A percentile compares a stretch with the other conserved stretches of the same genome.
These are phyloP conservation scores for Trametes punicea DNA, from an alignment of 768 basidiomycete genomes.

Conservation along the genomic window DNA sequence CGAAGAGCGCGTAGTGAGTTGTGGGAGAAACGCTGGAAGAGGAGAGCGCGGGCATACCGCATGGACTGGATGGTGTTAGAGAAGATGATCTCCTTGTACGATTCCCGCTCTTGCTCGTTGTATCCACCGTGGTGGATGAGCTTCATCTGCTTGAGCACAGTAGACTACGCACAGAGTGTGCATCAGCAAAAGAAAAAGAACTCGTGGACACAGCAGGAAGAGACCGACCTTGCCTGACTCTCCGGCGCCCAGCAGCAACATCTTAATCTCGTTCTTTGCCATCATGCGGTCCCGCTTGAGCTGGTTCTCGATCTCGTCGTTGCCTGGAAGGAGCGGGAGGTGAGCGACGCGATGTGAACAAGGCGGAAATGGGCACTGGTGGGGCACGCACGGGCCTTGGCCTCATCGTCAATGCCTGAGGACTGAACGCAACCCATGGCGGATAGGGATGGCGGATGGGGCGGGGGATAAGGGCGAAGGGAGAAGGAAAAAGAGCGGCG, in stretches of 20 bases:
- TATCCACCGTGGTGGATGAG: slow-evolving; percentile 92
- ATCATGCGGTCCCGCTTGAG: slow-evolving; percentile 84
- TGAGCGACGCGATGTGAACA: neutral
- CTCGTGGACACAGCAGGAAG: neutral
- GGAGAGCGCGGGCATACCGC: slow-evolving; percentile 54
- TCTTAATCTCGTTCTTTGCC: slow-evolving; percentile 94
- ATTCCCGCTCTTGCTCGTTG: slow-evolving; percentile 83
- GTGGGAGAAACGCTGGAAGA: slow-evolving; percentile 3
- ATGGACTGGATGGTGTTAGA: slow-evolving; percentile 94
- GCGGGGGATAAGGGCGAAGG: neutral
- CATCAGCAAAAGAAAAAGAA: neutral
- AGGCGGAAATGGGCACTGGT: neutral
- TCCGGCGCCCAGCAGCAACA: slow-evolving; percentile 92
- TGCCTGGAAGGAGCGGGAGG: slow-evolving; percentile 47
- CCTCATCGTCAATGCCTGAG: slow-evolving; percentile 69
- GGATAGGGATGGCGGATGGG: slow-evolving; percentile 20
- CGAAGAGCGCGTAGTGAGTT: neutral
- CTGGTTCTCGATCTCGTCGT: slow-evolving; percentile 92
- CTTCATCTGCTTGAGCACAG: slow-evolving; percentile 96
- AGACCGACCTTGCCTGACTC: slow-evolving; percentile 85
- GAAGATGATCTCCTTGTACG: slow-evolving; percentile 94
- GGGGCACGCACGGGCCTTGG: slow-evolving; percentile 67
- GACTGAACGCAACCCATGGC: slow-evolving; percentile 76
- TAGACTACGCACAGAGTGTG: slow-evolving; percentile 49
- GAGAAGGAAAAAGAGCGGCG: slow-evolving; percentile 11